Base-by-base conservation (phyloP, 2,329 filamentous ascomycete species). In the Fusarium subglutinans region DNA sequence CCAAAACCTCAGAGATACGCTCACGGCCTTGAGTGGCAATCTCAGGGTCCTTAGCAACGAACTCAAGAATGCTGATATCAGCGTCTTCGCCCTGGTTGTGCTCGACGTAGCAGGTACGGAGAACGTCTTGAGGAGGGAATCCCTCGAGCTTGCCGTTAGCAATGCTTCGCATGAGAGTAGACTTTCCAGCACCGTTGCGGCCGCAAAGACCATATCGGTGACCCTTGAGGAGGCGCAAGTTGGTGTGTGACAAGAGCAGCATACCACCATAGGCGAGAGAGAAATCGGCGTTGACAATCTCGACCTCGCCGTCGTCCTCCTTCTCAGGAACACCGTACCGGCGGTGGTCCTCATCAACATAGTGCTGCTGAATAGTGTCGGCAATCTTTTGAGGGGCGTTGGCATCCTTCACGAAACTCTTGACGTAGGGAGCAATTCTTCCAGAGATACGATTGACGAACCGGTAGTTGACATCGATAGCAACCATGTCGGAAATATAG, bases 81-180 rank as follows among this genome's bases (percentile, higher is more conserved):
- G 96, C 96, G 84, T 98, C 96, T 83, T 98, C 96, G 63, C 96
- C 96, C 85, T 99, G 96, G 86, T 98, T 98, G 87, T 99, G 96
- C 87, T 99, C 96, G 48, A 99, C 96, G 80, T 98, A 99, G 85
- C 96, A 98, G 17, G 96, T 98, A 78, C 94, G 93, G 79, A 99
- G 91, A 68, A 95, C 92, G 75, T 98, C 95, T 81, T 96, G 95
- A 22, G 94, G 88, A 43, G 96, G 96, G 86, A 99, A 99, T 14
- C 96, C 96, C 84, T 99, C 96, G 8, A 99, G 89, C 88, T 99
- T 99, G 80, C 95, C 96, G 68, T 93, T 93, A 57, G 96, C 94
- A 79, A 99, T 99, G 82, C 93, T 95, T 81, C 94, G 94, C 96
- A 99, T 98, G 66, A 99, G 89, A 3, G 96, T 99, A n/a, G 96